phyloP scores from a whole-genome alignment of 768 basidiomycete species.

The Pulveroboletus sp. region DNA sequence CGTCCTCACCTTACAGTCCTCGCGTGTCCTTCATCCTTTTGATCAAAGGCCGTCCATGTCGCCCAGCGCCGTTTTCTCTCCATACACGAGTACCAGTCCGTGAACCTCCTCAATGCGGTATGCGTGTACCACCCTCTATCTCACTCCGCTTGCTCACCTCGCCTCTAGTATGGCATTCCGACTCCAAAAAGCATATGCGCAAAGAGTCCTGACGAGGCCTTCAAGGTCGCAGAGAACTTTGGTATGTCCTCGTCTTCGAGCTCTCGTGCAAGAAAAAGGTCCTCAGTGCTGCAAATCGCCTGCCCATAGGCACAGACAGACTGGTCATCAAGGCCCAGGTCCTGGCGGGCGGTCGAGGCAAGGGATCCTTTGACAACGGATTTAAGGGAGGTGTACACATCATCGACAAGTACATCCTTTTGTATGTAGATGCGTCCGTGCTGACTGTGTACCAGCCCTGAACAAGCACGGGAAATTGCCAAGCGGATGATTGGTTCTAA shows the following conservation, averaged over 20 bases:
- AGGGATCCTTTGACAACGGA: conserved; percentile 94
- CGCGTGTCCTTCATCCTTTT: neutral
- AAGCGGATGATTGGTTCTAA: conserved; percentile 90
- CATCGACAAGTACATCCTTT: conserved; percentile 63
- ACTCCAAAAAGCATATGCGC: conserved; percentile 91
- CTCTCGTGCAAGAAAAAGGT: neutral
- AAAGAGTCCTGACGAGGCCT: conserved; percentile 85
- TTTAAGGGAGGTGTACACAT: conserved; percentile 97
- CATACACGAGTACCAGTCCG: conserved; percentile 98
- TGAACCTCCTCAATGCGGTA: conserved; percentile 91
- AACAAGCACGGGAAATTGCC: conserved; percentile 84
- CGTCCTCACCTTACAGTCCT: neutral
- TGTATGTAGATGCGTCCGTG: neutral
- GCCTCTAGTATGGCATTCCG: conserved; percentile 80
- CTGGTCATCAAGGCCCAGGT: conserved; percentile 99
- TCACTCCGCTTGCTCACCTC: neutral
- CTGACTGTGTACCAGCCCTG: conserved; percentile 49
- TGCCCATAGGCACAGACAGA: conserved; percentile 54
- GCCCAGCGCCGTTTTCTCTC: conserved; percentile 90
- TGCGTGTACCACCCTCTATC: conserved; percentile 15
- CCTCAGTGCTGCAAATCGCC: neutral
- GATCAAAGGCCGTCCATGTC: conserved; percentile 55
- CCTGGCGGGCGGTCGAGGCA: conserved; percentile 96
- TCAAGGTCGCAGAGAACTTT: conserved; percentile 82
- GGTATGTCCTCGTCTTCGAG: conserved; percentile 42